Conservation (phyloP, 75 land plant genomes). For the Selaginella tamariscina region DNA sequence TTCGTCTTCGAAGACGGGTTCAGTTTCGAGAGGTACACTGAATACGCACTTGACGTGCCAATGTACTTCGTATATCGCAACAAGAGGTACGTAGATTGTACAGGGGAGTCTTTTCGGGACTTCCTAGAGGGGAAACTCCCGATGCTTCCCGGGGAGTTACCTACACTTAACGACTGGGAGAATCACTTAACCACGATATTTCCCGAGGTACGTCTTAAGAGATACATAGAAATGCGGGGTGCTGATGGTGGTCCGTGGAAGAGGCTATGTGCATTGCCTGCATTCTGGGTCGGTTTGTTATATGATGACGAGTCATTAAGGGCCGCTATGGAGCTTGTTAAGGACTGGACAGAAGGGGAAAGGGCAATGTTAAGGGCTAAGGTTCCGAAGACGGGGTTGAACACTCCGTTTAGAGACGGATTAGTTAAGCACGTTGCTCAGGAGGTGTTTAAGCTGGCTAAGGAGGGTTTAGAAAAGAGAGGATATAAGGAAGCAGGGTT, state of each 20-base stretch:
- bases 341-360: conserved; percentile 4
- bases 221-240: conserved; percentile 7
- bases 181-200: conserved; percentile 8
- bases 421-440: conserved; percentile 2
- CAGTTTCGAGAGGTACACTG: conserved; percentile 33
- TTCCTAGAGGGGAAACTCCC: not conserved
- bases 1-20: conserved; percentile 91
- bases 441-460: not conserved
- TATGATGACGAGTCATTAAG: not conserved
- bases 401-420: conserved; percentile 5
- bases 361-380: conserved; percentile 4
- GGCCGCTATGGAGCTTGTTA: not conserved
- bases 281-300: conserved; percentile 6
- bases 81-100: conserved; percentile 9
- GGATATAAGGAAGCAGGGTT: conserved; percentile 91
- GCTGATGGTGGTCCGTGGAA: conserved; percentile 11
- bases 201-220: conserved; percentile 2
- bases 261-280: conserved; percentile 8
- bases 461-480: conserved; percentile 87
- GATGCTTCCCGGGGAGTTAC: not conserved
- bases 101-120: conserved; percentile 3
- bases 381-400: conserved; percentile 2
- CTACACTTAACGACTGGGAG: conserved; percentile 10
- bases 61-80: conserved; percentile 8
- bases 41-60: conserved; percentile 5